These are phyloP conservation scores for Beauveria scarabaeidicola DNA, from an alignment of 2,329 filamentous ascomycete genomes.

Conservation along the genomic window DNA sequence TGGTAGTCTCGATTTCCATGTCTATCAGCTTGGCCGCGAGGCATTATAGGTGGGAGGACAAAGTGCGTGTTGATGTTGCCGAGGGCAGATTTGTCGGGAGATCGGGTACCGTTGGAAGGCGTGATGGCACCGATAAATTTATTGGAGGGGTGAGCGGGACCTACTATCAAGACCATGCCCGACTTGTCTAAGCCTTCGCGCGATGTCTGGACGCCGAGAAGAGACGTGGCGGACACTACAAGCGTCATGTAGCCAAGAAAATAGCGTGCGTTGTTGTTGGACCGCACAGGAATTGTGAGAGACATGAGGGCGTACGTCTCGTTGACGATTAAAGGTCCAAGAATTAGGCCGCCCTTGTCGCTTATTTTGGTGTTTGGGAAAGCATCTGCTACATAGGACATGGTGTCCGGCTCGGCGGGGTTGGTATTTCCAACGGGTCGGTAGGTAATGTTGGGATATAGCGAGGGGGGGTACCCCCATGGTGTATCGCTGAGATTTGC, in stretches of 20 bases:
- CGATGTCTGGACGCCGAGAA: constrained; percentile 53
- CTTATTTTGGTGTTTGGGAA: constrained; percentile 44
- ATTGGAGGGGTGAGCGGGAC: constrained; percentile 60
- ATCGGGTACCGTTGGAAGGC: constrained; percentile 39
- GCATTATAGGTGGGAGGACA: constrained; percentile 46
- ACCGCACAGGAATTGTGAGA: constrained; percentile 70
- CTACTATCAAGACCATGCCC: constrained; percentile 64
- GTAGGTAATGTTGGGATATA: constrained; percentile 78
- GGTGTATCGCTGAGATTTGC: constrained; percentile 53
- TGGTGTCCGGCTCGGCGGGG: constrained; percentile 30
- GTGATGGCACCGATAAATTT: constrained; percentile 41
- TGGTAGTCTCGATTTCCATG: constrained; percentile 27
- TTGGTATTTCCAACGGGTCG: constrained; percentile 34
- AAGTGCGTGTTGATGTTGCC: constrained; percentile 44
- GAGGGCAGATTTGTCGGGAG: constrained; percentile 30
- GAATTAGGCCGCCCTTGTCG: constrained; percentile 51
- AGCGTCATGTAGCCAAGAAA: constrained; percentile 79
- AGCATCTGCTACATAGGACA: constrained; percentile 36
- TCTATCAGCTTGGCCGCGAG: constrained; percentile 34
- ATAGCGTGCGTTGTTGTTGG: constrained; percentile 50
- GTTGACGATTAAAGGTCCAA: constrained; percentile 70
- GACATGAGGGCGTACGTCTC: constrained; percentile 68
- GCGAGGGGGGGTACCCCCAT: constrained; percentile 57
- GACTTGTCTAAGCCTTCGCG: constrained; percentile 62
- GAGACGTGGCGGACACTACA: constrained; percentile 56